Conservation (phyloP, 495 filamentous ascomycete species). For the Penicillium crystallinum region DNA sequence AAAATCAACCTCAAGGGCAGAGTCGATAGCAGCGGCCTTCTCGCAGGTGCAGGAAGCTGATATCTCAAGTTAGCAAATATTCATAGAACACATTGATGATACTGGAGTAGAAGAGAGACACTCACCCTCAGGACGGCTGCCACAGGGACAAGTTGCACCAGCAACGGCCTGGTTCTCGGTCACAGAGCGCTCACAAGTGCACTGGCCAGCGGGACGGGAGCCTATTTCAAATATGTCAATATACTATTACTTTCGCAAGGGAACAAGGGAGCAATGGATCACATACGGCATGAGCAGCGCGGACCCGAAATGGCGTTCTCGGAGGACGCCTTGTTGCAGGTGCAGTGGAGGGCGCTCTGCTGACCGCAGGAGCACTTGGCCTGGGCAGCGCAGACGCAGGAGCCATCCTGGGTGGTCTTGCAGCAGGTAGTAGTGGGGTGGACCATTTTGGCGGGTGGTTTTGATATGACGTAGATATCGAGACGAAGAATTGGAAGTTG, state of each 20-base stretch:
- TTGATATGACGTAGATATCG: slow-evolving; percentile 2
- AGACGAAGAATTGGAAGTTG: slow-evolving; percentile 2
- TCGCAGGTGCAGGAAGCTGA: slow-evolving; percentile 80
- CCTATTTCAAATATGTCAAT: slow-evolving; percentile 33
- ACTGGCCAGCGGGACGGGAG: slow-evolving; percentile 68
- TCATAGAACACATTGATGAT: neutral
- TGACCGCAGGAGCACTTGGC: slow-evolving; percentile 84
- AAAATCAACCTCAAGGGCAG: slow-evolving; percentile 67
- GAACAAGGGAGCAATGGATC: slow-evolving; percentile 7
- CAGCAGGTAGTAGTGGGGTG: slow-evolving; percentile 58
- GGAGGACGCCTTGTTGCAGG: slow-evolving; percentile 66
- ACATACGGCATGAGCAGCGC: slow-evolving; percentile 78
- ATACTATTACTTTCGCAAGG: neutral
- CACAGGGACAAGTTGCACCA: slow-evolving; percentile 68
- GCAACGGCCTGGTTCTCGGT: slow-evolving; percentile 62
- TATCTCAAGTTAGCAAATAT: neutral
- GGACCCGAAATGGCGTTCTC: slow-evolving; percentile 74
- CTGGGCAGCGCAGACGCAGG: slow-evolving; percentile 58
- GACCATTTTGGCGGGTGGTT: slow-evolving; percentile 46
- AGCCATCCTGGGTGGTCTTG: slow-evolving; percentile 46
- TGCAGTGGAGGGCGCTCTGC: slow-evolving; percentile 78
- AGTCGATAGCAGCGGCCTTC: slow-evolving; percentile 54
- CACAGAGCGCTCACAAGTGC: slow-evolving; percentile 71
- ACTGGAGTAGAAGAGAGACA: slow-evolving; percentile 24
- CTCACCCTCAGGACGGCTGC: slow-evolving; percentile 64